Conservation (phyloP, 352 stramenopile genomes). For the Phytophthora sojae region DNA sequence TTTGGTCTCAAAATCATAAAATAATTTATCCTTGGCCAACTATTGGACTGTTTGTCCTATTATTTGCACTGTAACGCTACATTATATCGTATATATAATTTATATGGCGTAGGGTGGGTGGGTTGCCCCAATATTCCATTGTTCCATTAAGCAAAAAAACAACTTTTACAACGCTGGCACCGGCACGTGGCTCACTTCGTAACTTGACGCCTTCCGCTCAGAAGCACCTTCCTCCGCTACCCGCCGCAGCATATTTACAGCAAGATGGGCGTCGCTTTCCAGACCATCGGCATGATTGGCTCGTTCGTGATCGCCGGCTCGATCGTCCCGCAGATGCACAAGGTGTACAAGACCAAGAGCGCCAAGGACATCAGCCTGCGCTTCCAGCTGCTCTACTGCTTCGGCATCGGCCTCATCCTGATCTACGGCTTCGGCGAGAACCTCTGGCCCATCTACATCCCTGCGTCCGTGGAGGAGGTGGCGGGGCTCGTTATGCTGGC, state of each 20-base stretch:
- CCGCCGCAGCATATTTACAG: neutral
- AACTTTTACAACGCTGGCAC: no score
- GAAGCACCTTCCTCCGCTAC: neutral
- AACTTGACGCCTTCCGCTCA: conserved; percentile 12
- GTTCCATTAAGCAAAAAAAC: no score
- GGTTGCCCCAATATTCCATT: no score
- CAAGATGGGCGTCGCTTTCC: conserved; percentile 48
- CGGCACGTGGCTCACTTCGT: conserved; percentile 20
- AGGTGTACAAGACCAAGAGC: conserved; percentile 71
- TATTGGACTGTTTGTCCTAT: no score
- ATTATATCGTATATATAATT: no score
- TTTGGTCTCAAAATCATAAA: no score
- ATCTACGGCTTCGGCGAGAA: conserved; percentile 58
- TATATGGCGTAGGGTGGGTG: no score
- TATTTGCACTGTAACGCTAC: no score
- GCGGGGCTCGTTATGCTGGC: conserved; percentile 45
- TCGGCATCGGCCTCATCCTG: conserved; percentile 47
- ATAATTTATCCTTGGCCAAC: no score
- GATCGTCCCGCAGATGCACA: conserved; percentile 67
- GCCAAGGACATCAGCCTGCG: conserved; percentile 62
- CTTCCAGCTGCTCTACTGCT: conserved; percentile 58
- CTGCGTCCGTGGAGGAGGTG: conserved; percentile 50
- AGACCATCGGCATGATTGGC: conserved; percentile 65
- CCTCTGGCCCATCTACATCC: conserved; percentile 69
- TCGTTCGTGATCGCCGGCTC: conserved; percentile 66